These are phyloP conservation scores for Geotrichum citri-aurantii DNA, from an alignment of 1,139 yeast species.

Conservation along the genomic window DNA sequence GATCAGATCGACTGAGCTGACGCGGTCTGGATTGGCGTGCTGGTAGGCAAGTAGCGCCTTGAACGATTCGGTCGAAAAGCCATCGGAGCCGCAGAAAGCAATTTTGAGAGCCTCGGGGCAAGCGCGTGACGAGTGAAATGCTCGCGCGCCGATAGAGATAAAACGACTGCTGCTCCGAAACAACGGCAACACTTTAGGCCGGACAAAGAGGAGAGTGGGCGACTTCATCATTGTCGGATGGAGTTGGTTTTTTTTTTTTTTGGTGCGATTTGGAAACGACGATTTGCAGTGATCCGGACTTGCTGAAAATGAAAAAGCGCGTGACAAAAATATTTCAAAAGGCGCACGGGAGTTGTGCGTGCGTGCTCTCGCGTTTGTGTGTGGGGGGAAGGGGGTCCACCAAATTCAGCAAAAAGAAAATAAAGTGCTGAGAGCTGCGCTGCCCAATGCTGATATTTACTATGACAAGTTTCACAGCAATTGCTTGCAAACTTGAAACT, in stretches of 20 bases:
- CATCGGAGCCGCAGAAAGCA: conserved; percentile 79
- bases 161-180: neutral
- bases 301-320: neutral
- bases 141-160: neutral
- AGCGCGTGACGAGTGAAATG: neutral
- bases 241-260: neutral
- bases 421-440: neutral
- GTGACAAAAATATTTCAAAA: neutral
- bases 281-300: neutral
- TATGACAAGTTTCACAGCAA: neutral
- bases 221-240: neutral
- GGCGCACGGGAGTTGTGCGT: neutral
- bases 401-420: neutral
- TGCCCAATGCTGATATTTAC: neutral
- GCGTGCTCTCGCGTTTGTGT: neutral
- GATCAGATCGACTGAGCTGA: conserved; percentile 53
- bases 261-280: neutral
- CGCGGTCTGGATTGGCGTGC: conserved; percentile 30
- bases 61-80: conserved; percentile 60
- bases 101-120: conserved; percentile 34
- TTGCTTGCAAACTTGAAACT: neutral
- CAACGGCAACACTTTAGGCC: neutral
- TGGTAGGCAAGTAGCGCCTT: conserved; percentile 41
- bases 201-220: neutral
- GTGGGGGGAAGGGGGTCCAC: neutral